Percentiles rank a stretch among this genome's conserved stretches.
Conservation (phyloP, 176 grass and related monocot species). For the Poa annua region DNA sequence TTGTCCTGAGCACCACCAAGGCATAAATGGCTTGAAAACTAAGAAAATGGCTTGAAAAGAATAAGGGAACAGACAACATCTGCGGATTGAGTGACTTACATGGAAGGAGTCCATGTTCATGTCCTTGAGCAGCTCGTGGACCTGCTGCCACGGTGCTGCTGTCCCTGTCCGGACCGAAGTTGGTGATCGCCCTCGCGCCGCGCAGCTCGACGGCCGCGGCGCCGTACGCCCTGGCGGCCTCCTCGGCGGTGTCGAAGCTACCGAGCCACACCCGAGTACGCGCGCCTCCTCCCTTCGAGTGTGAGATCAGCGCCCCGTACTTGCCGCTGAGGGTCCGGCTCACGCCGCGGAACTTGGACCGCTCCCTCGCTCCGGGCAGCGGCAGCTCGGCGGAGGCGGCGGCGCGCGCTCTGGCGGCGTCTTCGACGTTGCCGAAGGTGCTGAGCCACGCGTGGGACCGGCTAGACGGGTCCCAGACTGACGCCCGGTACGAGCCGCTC, state of each 20-base stretch:
- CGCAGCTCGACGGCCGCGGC: background rate
- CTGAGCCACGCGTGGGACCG: background rate
- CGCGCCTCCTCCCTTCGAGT: too few relatives aligned
- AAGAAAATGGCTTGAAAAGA: background rate
- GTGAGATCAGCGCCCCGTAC: too few relatives aligned
- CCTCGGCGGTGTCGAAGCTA: slow-evolving; percentile 88
- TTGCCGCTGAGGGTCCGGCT: too few relatives aligned
- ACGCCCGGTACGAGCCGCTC: background rate
- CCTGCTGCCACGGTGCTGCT: background rate
- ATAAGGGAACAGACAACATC: too few relatives aligned
- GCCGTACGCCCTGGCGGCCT: slow-evolving; percentile 51
- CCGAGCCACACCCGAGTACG: slow-evolving; percentile 66
- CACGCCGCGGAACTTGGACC: background rate
- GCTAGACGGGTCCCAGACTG: background rate
- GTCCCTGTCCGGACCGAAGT: background rate
- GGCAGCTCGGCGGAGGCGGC: background rate
- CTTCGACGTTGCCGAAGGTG: background rate
- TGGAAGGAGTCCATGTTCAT: background rate
- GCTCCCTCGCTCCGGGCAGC: background rate
- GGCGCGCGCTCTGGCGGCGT: background rate
- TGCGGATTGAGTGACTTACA: background rate
- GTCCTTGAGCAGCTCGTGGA: background rate
- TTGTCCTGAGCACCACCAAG: background rate
- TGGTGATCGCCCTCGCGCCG: background rate
- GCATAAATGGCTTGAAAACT: background rate